Conservation (phyloP, 2,329 filamentous ascomycete species). For the Chaetomiaceae sp. region DNA sequence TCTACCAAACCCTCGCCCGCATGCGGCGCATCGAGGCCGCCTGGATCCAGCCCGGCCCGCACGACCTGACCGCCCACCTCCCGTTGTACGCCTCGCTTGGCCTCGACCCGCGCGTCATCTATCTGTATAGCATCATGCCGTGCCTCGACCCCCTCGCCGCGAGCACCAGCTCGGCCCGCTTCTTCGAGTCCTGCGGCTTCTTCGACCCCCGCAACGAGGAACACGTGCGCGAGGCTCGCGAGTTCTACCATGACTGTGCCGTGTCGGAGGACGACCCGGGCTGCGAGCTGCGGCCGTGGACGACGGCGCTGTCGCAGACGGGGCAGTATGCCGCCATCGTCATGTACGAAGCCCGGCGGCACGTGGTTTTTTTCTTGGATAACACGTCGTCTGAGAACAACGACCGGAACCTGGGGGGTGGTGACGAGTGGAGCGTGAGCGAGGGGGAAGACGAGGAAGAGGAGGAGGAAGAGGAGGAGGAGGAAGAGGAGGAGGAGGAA, state of each 20-base stretch:
- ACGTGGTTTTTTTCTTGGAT: constrained; percentile 25
- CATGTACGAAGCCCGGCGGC: constrained; percentile 27
- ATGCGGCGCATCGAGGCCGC: constrained; percentile 27
- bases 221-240: constrained; percentile 17
- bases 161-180: constrained; percentile 7
- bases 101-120: constrained; percentile 23
- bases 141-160: constrained; percentile 19
- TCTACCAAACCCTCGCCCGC: constrained; percentile 27
- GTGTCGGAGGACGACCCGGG: constrained; percentile 17
- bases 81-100: constrained; percentile 16
- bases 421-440: neutral
- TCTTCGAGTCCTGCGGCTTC: constrained; percentile 21
- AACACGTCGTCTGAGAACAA: neutral
- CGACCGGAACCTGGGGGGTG: neutral
- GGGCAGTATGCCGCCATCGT: constrained; percentile 10
- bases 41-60: constrained; percentile 23
- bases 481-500: neutral
- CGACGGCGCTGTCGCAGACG: constrained; percentile 22
- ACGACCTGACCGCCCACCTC: constrained; percentile 19
- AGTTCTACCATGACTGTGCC: constrained; percentile 10
- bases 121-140: constrained; percentile 28
- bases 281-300: constrained; percentile 28
- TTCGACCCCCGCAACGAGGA: constrained; percentile 21
- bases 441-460: neutral
- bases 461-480: neutral